Evolutionary conservation across 2,329 filamentous ascomycete species (phyloP), one percentile per base, ranked within the genome.

Genomic region (Thelonectria olida): DNA sequence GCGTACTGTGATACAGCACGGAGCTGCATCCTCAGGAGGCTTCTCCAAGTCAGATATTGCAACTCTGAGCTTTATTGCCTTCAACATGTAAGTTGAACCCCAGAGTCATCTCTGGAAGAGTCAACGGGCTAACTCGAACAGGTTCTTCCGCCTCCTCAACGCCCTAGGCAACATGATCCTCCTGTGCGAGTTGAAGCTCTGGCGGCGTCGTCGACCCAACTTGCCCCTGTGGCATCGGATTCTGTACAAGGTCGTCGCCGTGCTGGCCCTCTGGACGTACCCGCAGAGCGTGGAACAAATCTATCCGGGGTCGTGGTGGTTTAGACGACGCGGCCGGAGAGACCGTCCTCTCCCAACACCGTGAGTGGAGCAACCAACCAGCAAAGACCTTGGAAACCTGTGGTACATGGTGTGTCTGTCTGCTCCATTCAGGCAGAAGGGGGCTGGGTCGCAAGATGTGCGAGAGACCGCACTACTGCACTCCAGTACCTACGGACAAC

Each of bases 201-300:
- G 77, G 67, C 74, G 67, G 6, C 78, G 77, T 36, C 54, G 76
- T 52, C 70, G 73, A 31, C 76, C 77, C 7, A 59, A 67, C 25
- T 65, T 74, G 50, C 67, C 73, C 1, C 66, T 51, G 7, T 54
- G 62, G 50, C 66, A 65, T 7, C 71, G 67, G 9, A 34, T 72
- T 17, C 45, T 73, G 31, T 75, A 74, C 59, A 71, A 69, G 36
- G 41, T 73, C 4, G 61, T 74, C 28, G 68, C 75, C 0, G 68
- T 72, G 1, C 57, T 80, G 23, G 74, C 80, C n/a, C 75, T 79
- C 47, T 80, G 77, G 76, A 79, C 78, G 5, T 80, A 81, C 31
- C 79, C 79, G 7, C 76, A 76, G 41, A 75, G 72, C 19, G 68
- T 80, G 5, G 76, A 79, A 58, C 78, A 80, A 56, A 73, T 72